Conservation (phyloP, 2,329 filamentous ascomycete species). For the Pestalotiopsis sp. region DNA sequence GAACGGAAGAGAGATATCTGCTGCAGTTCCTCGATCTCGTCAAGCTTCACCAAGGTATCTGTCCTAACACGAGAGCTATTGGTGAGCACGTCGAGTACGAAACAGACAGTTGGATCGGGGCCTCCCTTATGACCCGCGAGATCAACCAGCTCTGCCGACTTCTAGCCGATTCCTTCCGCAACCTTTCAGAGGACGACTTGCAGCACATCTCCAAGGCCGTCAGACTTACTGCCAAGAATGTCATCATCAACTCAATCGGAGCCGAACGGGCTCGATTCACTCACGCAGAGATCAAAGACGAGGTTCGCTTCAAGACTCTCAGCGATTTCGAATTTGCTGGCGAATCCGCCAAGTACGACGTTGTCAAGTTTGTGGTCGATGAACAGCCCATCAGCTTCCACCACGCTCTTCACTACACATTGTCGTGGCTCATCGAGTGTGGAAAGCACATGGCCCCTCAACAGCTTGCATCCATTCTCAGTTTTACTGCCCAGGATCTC, state of each 20-base stretch:
- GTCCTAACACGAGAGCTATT: constrained; percentile 87
- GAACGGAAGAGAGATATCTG: constrained; percentile 83
- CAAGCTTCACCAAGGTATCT: constrained; percentile 96
- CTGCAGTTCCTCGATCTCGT: constrained; percentile 94
- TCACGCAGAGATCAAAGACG: constrained; percentile 84
- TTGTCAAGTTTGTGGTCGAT: constrained; percentile 88
- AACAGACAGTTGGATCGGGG: constrained; percentile 96
- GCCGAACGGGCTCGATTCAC: constrained; percentile 85
- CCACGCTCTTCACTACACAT: constrained; percentile 91
- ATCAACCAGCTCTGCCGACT: constrained; percentile 91
- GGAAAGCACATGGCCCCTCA: constrained; percentile 74
- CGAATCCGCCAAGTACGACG: constrained; percentile 57
- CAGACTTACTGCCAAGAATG: constrained; percentile 74
- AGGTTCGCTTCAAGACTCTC: constrained; percentile 79
- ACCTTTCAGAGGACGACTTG: constrained; percentile 65
- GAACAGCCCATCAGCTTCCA: constrained; percentile 95
- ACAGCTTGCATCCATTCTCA: constrained; percentile 68
- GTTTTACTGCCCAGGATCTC: constrained; percentile 73
- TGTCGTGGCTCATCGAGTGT: constrained; percentile 94
- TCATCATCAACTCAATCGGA: constrained; percentile 88
- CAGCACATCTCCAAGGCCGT: constrained; percentile 71
- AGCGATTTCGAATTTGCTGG: constrained; percentile 80
- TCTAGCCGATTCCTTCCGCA: constrained; percentile 83
- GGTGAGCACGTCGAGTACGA: constrained; percentile 98
- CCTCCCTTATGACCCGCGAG: constrained; percentile 90